phyloP scores from a whole-genome alignment of 1,284 basidiomycete genomes.

The Puccinia triticina region DNA sequence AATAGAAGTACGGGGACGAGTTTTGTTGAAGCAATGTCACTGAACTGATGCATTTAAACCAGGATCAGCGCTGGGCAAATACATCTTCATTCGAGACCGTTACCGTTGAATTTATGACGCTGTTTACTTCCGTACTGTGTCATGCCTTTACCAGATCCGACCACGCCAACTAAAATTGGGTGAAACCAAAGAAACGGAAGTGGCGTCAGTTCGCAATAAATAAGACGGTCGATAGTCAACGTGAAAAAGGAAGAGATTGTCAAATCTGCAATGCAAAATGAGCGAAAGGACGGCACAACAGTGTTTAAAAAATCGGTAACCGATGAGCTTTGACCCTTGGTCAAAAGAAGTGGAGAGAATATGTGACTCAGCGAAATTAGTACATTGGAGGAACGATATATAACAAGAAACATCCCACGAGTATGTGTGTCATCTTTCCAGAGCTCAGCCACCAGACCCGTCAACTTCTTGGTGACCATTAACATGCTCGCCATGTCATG shows the following conservation, averaged over 20 bases:
- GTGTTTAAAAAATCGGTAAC: neutral
- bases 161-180: slow-evolving; percentile 76
- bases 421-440: neutral
- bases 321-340: slow-evolving; percentile 23
- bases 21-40: neutral
- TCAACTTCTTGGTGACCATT: neutral
- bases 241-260: neutral
- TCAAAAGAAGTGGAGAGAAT: slow-evolving; percentile 21
- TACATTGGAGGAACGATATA: neutral
- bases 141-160: slow-evolving; percentile 89
- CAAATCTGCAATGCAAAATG: neutral
- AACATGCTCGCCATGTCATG: neutral
- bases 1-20: neutral
- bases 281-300: neutral
- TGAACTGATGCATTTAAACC: neutral
- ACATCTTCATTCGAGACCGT: slow-evolving; percentile 27
- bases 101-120: slow-evolving; percentile 75
- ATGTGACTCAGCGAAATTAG: slow-evolving; percentile 24
- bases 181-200: slow-evolving; percentile 5
- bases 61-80: neutral
- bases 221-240: neutral
- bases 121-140: slow-evolving; percentile 73
- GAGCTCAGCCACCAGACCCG: slow-evolving; percentile 29
- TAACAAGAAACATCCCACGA: slow-evolving; percentile 45
- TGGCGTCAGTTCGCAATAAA: neutral